Evolutionary conservation across 768 basidiomycete genomes (phyloP), one percentile per base, ranked within the genome.

Genomic region (Neoboletus brunneissimus): DNA sequence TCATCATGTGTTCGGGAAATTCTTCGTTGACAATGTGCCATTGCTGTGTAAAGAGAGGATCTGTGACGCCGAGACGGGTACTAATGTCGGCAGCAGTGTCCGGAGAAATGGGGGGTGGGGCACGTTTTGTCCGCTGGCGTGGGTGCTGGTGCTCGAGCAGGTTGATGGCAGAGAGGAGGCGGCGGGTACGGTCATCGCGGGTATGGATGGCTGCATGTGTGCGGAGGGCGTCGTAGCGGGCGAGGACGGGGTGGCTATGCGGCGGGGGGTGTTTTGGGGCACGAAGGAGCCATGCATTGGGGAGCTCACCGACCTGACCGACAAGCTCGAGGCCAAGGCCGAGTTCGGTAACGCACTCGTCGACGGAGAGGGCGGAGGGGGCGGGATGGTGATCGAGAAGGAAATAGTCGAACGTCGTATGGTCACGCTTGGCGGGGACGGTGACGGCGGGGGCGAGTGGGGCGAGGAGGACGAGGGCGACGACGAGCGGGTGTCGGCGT

Each of bases 1-100:
- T 98, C 86, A 99, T 89, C 79, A 81, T 85, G 61, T 91, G 83
- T 64, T 89, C 82, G 5, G 87, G 89, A 61, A 78, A 84, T 34
- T 91, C 81, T 57, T 89, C 85, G 73, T 99, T 98, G 57, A 97
- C 82, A 23, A 98, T 77, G 76, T 98, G 96, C 97, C 97, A 98
- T 77, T 98, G 96, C 55, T 82, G 72, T 16, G 78, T 67, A 68
- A 97, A 94, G 57, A 88, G 76, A 0, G 96, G 96, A 67, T 98
- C 96, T 25, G 75, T 64, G 56, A 99, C 86, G 20, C 78, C 81
- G 38, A 96, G 78, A 12, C 79, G 77, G 37, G 80, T 70, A 10
- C 84, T 87, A 37, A 87, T 75, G 8, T 71, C 78, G 42, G 77
- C 68, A 16, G 85, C 62, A 1, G 60, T 72, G 5, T 71, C 61